These are phyloP conservation scores for Penicillium flavigenum DNA, from an alignment of 495 filamentous ascomycete genomes.

Conservation along the genomic window DNA sequence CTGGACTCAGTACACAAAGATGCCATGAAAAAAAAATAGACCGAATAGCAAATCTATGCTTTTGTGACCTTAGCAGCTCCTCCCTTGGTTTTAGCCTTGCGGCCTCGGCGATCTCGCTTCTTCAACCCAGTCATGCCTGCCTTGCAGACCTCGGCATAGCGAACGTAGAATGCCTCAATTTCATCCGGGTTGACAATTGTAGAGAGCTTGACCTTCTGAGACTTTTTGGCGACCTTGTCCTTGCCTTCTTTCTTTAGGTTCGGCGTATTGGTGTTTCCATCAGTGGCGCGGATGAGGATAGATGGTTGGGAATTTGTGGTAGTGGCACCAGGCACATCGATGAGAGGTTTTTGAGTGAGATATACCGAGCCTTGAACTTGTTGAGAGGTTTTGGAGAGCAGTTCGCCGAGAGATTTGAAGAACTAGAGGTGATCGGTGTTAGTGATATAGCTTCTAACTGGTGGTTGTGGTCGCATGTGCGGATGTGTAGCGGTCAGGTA, in stretches of 20 bases:
- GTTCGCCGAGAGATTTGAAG: slow-evolving; percentile 71
- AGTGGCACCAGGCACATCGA: slow-evolving; percentile 19
- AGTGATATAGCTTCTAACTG: slow-evolving; percentile 15
- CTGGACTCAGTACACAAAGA: slow-evolving; percentile 6
- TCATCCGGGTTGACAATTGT: slow-evolving; percentile 76
- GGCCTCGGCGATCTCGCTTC: slow-evolving; percentile 88
- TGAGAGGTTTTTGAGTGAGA: slow-evolving; percentile 75
- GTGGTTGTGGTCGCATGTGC: slow-evolving; percentile 13
- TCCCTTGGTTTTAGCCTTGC: slow-evolving; percentile 64
- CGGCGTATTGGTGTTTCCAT: slow-evolving; percentile 56
- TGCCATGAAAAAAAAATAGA: slow-evolving; percentile 3
- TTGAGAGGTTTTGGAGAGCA: slow-evolving; percentile 68
- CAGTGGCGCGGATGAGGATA: slow-evolving; percentile 79
- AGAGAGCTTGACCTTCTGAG: slow-evolving; percentile 72
- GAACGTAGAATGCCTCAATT: slow-evolving; percentile 75
- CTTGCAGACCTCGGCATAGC: slow-evolving; percentile 93
- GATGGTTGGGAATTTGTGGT: slow-evolving; percentile 46
- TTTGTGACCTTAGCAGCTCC: slow-evolving; percentile 52
- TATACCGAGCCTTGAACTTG: slow-evolving; percentile 74
- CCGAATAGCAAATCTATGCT: slow-evolving; percentile 33
- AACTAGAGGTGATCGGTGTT: slow-evolving; percentile 58
- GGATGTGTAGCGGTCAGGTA: slow-evolving; percentile 4
- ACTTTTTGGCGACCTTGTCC: slow-evolving; percentile 30
- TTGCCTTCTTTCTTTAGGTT: slow-evolving; percentile 36
- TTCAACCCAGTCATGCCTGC: slow-evolving; percentile 83